Conservation (phyloP, 768 basidiomycete genomes). For the Boletus speciosus region DNA sequence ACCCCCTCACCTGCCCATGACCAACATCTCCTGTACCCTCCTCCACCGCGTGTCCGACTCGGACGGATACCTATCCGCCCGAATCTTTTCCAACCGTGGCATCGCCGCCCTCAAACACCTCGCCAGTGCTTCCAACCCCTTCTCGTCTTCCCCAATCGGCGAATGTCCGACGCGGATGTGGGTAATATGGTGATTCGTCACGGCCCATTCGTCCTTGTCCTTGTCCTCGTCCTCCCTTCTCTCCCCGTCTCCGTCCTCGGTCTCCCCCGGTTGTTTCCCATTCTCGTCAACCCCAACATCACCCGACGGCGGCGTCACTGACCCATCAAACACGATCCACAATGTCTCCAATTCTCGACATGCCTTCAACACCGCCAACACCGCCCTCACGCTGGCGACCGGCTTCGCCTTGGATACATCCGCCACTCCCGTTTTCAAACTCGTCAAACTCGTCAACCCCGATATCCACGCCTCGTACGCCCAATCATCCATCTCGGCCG, state of each 20-base stretch:
- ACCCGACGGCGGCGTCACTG: background rate
- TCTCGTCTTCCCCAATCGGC: constrained; percentile 14
- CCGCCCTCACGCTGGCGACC: constrained; percentile 15
- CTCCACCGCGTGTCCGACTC: constrained; percentile 16
- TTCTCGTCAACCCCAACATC: background rate
- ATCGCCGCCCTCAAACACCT: constrained; percentile 18
- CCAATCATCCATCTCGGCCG: constrained; percentile 19
- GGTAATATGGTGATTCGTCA: constrained; percentile 17
- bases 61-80: constrained; percentile 8
- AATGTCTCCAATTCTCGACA: constrained; percentile 19
- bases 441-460: constrained; percentile 7
- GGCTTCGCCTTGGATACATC: constrained; percentile 18
- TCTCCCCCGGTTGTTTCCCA: background rate
- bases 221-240: background rate
- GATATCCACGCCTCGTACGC: constrained; percentile 16
- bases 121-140: constrained; percentile 6
- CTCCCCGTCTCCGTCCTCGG: background rate
- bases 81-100: constrained; percentile 22
- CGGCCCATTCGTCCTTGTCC: constrained; percentile 12
- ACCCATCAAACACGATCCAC: constrained; percentile 23
- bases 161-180: constrained; percentile 23
- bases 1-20: background rate
- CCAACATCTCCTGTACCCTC: constrained; percentile 10
- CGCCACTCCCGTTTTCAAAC: constrained; percentile 20
- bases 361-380: constrained; percentile 19